Evolutionary conservation across 1,284 basidiomycete genomes (phyloP).

Genomic region (Ceratobasidium sp.): DNA sequence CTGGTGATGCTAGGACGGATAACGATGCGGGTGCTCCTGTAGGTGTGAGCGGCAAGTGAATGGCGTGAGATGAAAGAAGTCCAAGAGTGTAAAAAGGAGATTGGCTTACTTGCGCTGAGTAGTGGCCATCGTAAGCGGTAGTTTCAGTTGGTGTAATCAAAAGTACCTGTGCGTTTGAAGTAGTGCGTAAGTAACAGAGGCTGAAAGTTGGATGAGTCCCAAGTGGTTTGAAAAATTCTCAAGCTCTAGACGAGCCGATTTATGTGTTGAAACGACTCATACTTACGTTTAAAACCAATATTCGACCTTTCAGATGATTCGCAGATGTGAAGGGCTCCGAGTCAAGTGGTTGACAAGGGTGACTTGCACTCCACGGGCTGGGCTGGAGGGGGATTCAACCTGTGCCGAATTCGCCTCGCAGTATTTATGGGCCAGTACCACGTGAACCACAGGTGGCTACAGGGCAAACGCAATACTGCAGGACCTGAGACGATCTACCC

Average conservation of each 20-base stretch:
- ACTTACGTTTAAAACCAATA: conserved; percentile 19
- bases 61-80: conserved; percentile 16
- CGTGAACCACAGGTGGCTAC: conserved; percentile 1
- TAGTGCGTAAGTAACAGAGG: background rate
- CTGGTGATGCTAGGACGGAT: conserved; percentile 12
- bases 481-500: background rate
- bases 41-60: background rate
- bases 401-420: conserved; percentile 2
- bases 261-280: conserved; percentile 7
- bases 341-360: background rate
- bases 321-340: background rate
- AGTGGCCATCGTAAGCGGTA: conserved; percentile 11
- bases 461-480: conserved; percentile 1
- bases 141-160: background rate
- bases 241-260: conserved; percentile 23
- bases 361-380: background rate
- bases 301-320: background rate
- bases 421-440: background rate
- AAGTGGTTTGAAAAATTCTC: conserved; percentile 26
- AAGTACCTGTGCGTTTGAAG: background rate
- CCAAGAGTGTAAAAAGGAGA: background rate
- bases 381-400: conserved; percentile 15
- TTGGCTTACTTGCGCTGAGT: conserved; percentile 31
- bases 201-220: conserved; percentile 20
- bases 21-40: conserved; percentile 31